A percentile compares a stretch with the other conserved stretches of the same genome.
Conservation (phyloP, 1,284 basidiomycete species). For the Sanguinoderma infundibulare region DNA sequence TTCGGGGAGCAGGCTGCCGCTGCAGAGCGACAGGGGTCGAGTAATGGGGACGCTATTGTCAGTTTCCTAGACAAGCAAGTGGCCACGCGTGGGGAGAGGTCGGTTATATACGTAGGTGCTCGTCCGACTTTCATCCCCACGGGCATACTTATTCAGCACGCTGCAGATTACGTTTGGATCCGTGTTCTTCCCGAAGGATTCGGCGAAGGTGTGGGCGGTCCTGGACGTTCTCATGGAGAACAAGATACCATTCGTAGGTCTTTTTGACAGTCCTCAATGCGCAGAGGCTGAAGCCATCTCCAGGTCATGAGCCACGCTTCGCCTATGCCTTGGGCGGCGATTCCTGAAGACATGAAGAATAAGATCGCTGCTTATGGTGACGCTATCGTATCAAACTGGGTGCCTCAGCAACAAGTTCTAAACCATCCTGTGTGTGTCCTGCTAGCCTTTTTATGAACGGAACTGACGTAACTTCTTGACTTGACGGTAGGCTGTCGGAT, state of each 20-base stretch:
- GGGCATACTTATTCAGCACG: too few relatives aligned
- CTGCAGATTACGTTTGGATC: conserved; percentile 24
- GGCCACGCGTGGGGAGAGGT: conserved; percentile 17
- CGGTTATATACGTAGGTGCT: conserved; percentile 27
- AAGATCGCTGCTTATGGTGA: neutral
- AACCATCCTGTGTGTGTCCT: conserved; percentile 1
- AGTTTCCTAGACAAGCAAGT: conserved; percentile 22
- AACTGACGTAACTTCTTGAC: neutral
- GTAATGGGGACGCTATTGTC: conserved; percentile 6
- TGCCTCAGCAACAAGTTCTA: conserved; percentile 7
- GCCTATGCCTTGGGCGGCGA: neutral
- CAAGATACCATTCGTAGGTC: conserved; percentile 22
- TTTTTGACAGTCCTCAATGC: too few relatives aligned
- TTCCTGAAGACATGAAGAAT: neutral
- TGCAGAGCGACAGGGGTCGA: conserved; percentile 3
- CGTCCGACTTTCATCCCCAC: neutral
- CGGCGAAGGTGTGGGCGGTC: conserved; percentile 18
- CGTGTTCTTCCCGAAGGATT: conserved; percentile 20
- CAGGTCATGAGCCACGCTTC: neutral
- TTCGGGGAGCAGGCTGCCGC: neutral
- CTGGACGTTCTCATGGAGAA: conserved; percentile 21
- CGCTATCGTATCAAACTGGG: conserved; percentile 5
- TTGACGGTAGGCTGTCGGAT: neutral
- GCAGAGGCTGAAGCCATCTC: neutral
- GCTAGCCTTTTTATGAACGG: neutral